Evolutionary conservation across 192 early-diverging fungal genomes (phyloP).

Genomic region (Mortierella claussenii): DNA sequence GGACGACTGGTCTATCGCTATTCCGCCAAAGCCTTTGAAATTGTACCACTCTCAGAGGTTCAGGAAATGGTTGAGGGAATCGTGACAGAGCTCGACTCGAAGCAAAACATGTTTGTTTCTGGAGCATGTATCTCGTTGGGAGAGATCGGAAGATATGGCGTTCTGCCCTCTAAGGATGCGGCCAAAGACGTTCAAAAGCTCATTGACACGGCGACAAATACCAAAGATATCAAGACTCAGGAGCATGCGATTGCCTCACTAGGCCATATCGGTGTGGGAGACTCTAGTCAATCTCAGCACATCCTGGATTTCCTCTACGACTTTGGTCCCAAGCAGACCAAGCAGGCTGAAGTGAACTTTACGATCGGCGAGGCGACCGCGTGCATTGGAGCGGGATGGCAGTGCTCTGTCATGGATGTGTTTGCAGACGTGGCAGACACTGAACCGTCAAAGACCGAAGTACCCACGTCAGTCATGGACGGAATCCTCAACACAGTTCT

Average conservation of each 20-base stretch:
- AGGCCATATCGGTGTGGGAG: conserved; percentile 71
- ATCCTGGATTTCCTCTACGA: conserved; percentile 62
- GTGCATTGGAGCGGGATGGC: conserved; percentile 69
- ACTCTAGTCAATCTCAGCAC: conserved; percentile 24
- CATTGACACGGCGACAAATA: conserved; percentile 60
- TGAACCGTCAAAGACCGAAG: conserved; percentile 14
- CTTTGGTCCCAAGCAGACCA: conserved; percentile 69
- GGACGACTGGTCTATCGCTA: conserved; percentile 71
- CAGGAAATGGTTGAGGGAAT: conserved; percentile 53
- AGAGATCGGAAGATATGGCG: conserved; percentile 74
- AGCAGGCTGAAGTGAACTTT: conserved; percentile 88
- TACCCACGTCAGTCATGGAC: conserved; percentile 49
- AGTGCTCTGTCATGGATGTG: conserved; percentile 71
- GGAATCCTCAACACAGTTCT: conserved; percentile 64
- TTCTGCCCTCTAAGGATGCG: conserved; percentile 47
- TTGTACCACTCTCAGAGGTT: conserved; percentile 47
- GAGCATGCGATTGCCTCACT: conserved; percentile 77
- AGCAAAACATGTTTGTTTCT: conserved; percentile 60
- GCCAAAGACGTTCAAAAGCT: conserved; percentile 55
- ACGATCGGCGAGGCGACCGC: conserved; percentile 86
- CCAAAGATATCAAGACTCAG: conserved; percentile 82
- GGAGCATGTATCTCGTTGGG: conserved; percentile 77
- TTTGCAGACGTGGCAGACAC: conserved; percentile 77
- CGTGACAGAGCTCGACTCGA: conserved; percentile 61
- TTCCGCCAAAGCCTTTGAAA: conserved; percentile 39